Base-by-base conservation (phyloP, 2,329 filamentous ascomycete genomes). In the Sporothrix sp. region DNA sequence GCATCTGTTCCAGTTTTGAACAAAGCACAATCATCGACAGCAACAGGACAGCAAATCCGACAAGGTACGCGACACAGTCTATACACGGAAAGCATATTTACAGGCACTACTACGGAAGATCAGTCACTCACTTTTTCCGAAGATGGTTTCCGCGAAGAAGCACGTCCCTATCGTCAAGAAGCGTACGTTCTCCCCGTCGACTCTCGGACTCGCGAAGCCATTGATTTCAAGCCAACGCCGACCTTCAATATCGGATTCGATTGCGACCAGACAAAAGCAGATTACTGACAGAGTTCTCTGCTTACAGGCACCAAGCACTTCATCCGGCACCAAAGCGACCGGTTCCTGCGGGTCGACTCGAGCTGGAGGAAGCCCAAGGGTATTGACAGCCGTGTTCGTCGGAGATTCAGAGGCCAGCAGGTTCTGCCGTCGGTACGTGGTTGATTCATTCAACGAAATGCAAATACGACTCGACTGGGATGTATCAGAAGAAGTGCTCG, bases 91-190 rank as follows among this genome's bases (percentile, higher is more conserved):
- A 37, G 10, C 25, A n/a, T n/a, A 6, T 23, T 16, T 13, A 23
- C 39, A 37, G 20, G 30, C 23, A 37, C 28, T 40, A n/a, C 39
- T 14, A n/a, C 20, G 8, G 32, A 60, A 68, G 60, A 56, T 35
- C 13, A 14, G n/a, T 21, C 44, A 50, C 45, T 52, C 21, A 33
- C 27, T n/a, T 14, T 21, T 37, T 32, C 61, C 58, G 13, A 68
- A 91, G 90, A 97, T 97, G 93, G 89, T 91, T 81, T 82, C 90
- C 85, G 87, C 91, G 76, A 95, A 94, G 87, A 94, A 95, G 82
- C 93, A 97, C 77, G 83, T 97, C 71, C 85, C 90, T 69, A 98
- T 98, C 82, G 87, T 98, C 71, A 98, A 98, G 88, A 98, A 98
- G 89, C 89, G 89, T 95, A 91, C 70, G 88, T 89, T 62, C 54